Evolutionary conservation across 2,329 filamentous ascomycete genomes (phyloP), one percentile per base, ranked within the genome.

Genomic region (Phyllosticta paracitricarpa): DNA sequence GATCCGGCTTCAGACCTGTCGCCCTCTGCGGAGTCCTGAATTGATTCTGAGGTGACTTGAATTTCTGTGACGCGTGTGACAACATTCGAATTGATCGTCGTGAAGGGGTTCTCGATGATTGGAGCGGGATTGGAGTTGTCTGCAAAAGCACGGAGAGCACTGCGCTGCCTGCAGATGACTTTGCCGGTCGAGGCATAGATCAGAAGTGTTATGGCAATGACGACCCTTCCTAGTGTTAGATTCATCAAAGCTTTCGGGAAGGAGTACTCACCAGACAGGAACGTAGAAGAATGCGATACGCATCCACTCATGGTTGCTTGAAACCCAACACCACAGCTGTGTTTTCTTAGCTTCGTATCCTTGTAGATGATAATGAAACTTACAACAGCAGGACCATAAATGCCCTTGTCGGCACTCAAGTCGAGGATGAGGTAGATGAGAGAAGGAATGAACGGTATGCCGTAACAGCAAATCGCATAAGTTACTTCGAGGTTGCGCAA

Each of bases 301-400:
- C 72, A 89, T 83, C 62, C 86, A 81, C 61, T 89, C 86, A 82
- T 86, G 91, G 4, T 82, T 74, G 2, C 76, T 69, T 1, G 80
- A 76, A 19, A 94, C 79, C 89, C 89, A 94, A 70, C 90, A 95
- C 90, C 89, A 95, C 24, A 94, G 74, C 79, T 82, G 61, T n/a
- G 28, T 7, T 10, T 3, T 4, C 22, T 56, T 40, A 51, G 40
- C 5, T 19, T 28, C 8, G 22, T 54, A 2, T 4, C 19, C 10
- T 10, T 5, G 17, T 28, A 24, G 40, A 51, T 19, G 3, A 9
- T 7, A 10, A 10, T 56, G 30, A n/a, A 12, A 67, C 76, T 68
- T 73, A 81, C 80, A 1, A 82, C 84, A 28, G 89, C 89, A 66
- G 88, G 81, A 1, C 89, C 89, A 69, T 92, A 91, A 58, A 93